A percentile compares a stretch with the other conserved stretches of the same genome.
These are phyloP conservation scores for Termitomyces sp. DNA, from an alignment of 768 basidiomycete genomes.

Conservation along the genomic window DNA sequence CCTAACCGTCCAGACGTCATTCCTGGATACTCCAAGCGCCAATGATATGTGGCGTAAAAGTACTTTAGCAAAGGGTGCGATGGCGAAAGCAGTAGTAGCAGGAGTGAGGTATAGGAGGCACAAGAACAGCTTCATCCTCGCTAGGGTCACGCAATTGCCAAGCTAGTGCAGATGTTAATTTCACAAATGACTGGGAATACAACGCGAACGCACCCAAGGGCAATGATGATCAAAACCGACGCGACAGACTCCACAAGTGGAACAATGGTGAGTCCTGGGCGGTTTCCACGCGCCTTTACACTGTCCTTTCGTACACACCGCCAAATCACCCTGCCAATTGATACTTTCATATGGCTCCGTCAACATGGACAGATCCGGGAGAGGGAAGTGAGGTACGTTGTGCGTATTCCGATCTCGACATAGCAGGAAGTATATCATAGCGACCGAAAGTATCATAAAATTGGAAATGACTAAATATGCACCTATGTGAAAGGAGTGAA, in stretches of 20 bases:
- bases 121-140: slow-evolving; percentile 33
- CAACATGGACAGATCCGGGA: slow-evolving; percentile 26
- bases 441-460: slow-evolving; percentile 19
- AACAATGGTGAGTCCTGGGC: slow-evolving; percentile 39
- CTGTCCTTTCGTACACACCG: slow-evolving; percentile 25
- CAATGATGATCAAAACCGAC: slow-evolving; percentile 44
- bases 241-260: slow-evolving; percentile 39
- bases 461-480: slow-evolving; percentile 26
- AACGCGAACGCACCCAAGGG: slow-evolving; percentile 31
- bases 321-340: slow-evolving; percentile 27
- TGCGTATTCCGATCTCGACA: slow-evolving; percentile 28
- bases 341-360: slow-evolving; percentile 36
- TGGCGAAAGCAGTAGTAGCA: slow-evolving; percentile 21
- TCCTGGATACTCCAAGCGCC: slow-evolving; percentile 24
- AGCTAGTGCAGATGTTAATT: slow-evolving; percentile 19
- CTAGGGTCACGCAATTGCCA: slow-evolving; percentile 36
- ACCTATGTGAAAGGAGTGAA: slow-evolving; percentile 14
- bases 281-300: slow-evolving; percentile 39
- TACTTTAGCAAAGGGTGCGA: slow-evolving; percentile 22
- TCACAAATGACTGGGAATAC: background rate
- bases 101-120: slow-evolving; percentile 27
- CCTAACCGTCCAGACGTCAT: slow-evolving; percentile 21
- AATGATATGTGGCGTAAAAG: slow-evolving; percentile 23
- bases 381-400: slow-evolving; percentile 22
- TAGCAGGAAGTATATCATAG: slow-evolving; percentile 29